Conservation (phyloP, 768 basidiomycete species). For the Tylopilus sp. region DNA sequence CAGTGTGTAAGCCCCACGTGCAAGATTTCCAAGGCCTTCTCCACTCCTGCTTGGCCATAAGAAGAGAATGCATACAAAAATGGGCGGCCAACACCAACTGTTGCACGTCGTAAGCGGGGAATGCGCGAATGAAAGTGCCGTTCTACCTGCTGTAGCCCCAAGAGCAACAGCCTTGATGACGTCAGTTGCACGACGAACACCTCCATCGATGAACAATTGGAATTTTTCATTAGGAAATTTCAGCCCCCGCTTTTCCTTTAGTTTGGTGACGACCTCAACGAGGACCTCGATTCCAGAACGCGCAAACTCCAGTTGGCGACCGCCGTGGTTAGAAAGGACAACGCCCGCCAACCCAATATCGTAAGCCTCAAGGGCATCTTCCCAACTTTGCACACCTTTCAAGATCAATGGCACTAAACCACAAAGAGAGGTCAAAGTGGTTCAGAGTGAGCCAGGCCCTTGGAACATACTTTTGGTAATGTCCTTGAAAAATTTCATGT, state of each 20-base stretch:
- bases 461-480: slow-evolving; percentile 58
- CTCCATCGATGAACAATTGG: slow-evolving; percentile 91
- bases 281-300: slow-evolving; percentile 90
- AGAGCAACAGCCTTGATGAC: slow-evolving; percentile 85
- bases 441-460: slow-evolving; percentile 6
- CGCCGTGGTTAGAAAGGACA: slow-evolving; percentile 87
- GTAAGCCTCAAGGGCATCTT: slow-evolving; percentile 85
- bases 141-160: slow-evolving; percentile 78
- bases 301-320: slow-evolving; percentile 73
- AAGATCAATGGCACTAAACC: slow-evolving; percentile 79
- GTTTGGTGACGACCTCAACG: slow-evolving; percentile 73
- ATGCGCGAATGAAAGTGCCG: background rate
- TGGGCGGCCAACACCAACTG: slow-evolving; percentile 81
- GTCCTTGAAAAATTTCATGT: slow-evolving; percentile 64
- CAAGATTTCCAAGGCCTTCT: slow-evolving; percentile 76
- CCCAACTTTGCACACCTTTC: slow-evolving; percentile 89
- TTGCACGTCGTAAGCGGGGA: slow-evolving; percentile 7
- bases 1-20: slow-evolving; percentile 41
- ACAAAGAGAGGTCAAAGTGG: slow-evolving; percentile 1
- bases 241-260: slow-evolving; percentile 63
- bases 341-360: slow-evolving; percentile 71
- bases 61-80: slow-evolving; percentile 87
- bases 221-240: slow-evolving; percentile 77
- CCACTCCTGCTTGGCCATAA: slow-evolving; percentile 86
- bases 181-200: slow-evolving; percentile 87